Base-by-base conservation (phyloP, 169 alveolate species). In the Plasmodium coatneyi region DNA sequence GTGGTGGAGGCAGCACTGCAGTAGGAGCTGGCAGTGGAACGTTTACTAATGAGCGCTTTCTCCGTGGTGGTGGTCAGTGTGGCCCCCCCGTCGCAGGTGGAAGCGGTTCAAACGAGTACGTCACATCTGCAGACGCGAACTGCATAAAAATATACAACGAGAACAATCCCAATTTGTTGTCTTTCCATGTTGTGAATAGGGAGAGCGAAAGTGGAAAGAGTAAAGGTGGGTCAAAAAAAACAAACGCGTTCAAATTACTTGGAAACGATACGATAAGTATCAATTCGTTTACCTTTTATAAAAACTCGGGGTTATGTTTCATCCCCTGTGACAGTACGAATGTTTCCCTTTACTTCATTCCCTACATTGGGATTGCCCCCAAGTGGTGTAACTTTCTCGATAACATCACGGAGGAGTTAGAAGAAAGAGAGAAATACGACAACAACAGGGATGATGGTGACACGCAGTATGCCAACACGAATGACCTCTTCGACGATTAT, bases 341-440 rank as follows among this genome's bases (percentile, higher is more conserved):
- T 92, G 96, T 99, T 0, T 99, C 99, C 46, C 96, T 98, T 22
- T 98, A 97, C 95, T 99, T 98, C 92, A 95, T 98, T 6, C 99
- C 99, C 14, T 93, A 95, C 82, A 92, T 99, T 43, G 99, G 99
- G 1, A 97, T 98, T 9, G 99, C 99, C 12, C 99, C 99, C 66
- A 97, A 93, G 30, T 99, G 99, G 99, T 98, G 99, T 71, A 96
- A 99, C 54, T 99, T 98, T 96, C 93, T 99, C 71, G 99, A 99
- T 87, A 98, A 97, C 89, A 95, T 99, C 39, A 99, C 99, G 0
- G 99, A 99, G 92, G 99, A 99, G 93, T 92, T 99, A 95, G 99
- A 98, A 92, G 99, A 98, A 81, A 96, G 95, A 30, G 95, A 82
- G 66, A 79, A 39, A 46, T 82, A 91, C 49, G 52, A 96, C 12